Evolutionary conservation across 306 rosid genomes (phyloP).

Genomic region (Sphenostylis stenocarpa): DNA sequence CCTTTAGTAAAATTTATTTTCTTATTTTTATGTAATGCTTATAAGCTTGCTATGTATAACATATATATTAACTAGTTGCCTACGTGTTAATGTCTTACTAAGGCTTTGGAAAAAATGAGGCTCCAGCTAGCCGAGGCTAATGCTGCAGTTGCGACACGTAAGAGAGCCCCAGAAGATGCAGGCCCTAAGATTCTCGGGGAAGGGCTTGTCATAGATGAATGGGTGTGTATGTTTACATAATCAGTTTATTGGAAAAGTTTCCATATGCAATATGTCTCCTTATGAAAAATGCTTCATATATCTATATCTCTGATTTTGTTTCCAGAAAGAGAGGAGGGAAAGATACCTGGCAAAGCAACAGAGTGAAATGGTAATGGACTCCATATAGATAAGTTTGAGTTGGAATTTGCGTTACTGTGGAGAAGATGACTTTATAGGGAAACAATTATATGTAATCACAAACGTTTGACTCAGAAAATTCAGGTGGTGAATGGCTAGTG

Average conservation of each 20-base stretch:
- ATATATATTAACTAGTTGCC: not conserved
- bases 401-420: not conserved
- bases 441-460: conserved; percentile 11
- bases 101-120: conserved; percentile 76
- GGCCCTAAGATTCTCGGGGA: conserved; percentile 76
- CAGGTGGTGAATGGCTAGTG: conserved; percentile 20
- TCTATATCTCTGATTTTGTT: not conserved
- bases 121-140: conserved; percentile 75
- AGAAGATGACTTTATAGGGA: conserved; percentile 20
- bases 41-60: not conserved
- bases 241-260: not conserved
- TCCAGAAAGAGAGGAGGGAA: conserved; percentile 95
- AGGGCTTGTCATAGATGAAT: conserved; percentile 95
- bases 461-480: conserved; percentile 22
- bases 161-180: conserved; percentile 65
- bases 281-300: not conserved
- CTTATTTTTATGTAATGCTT: not conserved
- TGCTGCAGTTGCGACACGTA: conserved; percentile 70
- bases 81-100: not conserved
- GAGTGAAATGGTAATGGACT: conserved; percentile 66
- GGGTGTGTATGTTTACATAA: conserved; percentile 54
- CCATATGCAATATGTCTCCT: not conserved
- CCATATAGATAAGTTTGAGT: conserved; percentile 35
- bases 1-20: not conserved
- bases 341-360: conserved; percentile 90